A percentile compares a stretch with the other conserved stretches of the same genome.
Evolutionary conservation across 441 rosid genomes (phyloP).

Genomic region (Gossypium schwendimanii): DNA sequence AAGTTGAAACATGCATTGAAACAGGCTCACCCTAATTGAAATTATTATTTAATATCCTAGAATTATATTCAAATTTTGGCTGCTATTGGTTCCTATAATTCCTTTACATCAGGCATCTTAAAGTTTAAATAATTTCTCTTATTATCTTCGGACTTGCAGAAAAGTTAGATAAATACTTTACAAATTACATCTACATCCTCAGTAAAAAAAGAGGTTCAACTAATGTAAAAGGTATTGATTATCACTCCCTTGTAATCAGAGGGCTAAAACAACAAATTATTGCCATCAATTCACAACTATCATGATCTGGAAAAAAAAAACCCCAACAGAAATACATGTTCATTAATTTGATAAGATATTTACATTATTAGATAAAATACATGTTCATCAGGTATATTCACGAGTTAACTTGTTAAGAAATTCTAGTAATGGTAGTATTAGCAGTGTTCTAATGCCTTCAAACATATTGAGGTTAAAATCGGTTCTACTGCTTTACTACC

Average conservation of each 20-base stretch:
- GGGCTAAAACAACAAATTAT: not conserved
- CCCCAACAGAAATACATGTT: not conserved
- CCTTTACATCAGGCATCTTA: not conserved
- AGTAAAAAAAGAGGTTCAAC: not conserved
- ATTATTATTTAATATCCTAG: not conserved
- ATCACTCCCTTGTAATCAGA: not conserved
- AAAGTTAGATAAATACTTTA: not conserved
- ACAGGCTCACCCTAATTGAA: not conserved
- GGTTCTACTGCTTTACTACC: not conserved
- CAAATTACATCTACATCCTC: not conserved
- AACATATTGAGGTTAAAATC: not conserved
- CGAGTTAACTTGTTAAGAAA: not conserved
- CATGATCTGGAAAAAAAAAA: not conserved
- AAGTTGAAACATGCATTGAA: not conserved
- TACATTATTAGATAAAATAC: not conserved
- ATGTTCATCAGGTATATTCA: not conserved
- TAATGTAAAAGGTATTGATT: not conserved
- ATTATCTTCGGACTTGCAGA: not conserved
- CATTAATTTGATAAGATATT: not conserved
- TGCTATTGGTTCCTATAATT: not conserved
- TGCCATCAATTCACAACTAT: not conserved
- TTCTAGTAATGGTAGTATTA: not conserved
- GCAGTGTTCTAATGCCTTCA: conserved; percentile 1
- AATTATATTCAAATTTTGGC: not conserved
- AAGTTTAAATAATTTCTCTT: not conserved